Conservation (phyloP, 805 yeast genomes). For the Candida silvatica region DNA sequence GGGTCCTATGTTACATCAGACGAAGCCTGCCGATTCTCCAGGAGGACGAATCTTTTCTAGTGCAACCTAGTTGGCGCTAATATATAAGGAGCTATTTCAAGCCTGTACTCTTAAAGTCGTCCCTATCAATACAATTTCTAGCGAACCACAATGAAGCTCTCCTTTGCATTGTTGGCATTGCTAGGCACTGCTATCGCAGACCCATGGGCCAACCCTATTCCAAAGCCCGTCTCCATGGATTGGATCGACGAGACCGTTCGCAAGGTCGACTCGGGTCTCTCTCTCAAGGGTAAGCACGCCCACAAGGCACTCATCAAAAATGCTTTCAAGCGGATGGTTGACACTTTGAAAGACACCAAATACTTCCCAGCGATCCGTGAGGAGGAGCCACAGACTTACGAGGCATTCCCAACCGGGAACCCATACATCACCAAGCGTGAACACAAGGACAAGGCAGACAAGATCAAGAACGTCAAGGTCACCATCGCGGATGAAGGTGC, state of each 20-base stretch:
- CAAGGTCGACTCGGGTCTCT: not conserved
- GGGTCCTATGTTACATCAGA: too few relatives aligned
- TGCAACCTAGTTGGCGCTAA: too few relatives aligned
- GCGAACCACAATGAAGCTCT: too few relatives aligned
- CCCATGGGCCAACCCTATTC: not conserved
- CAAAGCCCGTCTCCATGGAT: not conserved
- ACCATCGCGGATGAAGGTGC: not conserved
- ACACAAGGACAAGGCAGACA: not conserved
- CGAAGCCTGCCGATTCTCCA: too few relatives aligned
- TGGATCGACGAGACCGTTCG: not conserved
- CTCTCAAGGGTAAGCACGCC: not conserved
- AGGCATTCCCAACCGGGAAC: not conserved
- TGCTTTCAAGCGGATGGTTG: not conserved
- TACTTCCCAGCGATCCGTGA: not conserved
- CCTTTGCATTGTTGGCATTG: too few relatives aligned
- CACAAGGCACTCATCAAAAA: too few relatives aligned
- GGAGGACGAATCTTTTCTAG: too few relatives aligned
- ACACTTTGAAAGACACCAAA: not conserved
- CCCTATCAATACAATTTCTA: too few relatives aligned
- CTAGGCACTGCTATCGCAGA: too few relatives aligned
- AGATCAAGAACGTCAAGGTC: not conserved
- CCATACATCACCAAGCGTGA: not conserved
- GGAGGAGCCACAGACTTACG: not conserved
- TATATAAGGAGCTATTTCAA: too few relatives aligned
- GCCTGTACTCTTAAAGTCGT: too few relatives aligned